phyloP scores from a whole-genome alignment of 495 filamentous ascomycete genomes.

The Penicillium psychrofluorescens region DNA sequence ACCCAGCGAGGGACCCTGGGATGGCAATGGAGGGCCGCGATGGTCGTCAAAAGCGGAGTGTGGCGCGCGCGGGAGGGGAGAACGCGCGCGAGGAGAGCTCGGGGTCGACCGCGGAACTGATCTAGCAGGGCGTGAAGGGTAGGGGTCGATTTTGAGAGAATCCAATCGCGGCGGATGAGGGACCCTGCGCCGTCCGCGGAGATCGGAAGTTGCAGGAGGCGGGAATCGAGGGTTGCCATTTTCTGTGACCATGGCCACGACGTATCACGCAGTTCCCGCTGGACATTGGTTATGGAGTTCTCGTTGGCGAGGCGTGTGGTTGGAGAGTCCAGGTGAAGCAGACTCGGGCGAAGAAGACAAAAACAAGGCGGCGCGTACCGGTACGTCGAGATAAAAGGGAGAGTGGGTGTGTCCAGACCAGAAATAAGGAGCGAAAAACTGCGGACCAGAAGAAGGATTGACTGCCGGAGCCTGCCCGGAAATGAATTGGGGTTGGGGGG shows the following conservation, averaged over 20 bases:
- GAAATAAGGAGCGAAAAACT: no score
- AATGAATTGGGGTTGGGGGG: no score
- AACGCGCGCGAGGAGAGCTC: slow-evolving; percentile 20
- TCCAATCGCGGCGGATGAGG: slow-evolving; percentile 28
- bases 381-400: no score
- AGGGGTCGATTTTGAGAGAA: slow-evolving; percentile 26
- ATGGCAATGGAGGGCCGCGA: slow-evolving; percentile 21
- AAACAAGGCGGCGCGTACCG: no score
- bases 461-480: no score
- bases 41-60: slow-evolving; percentile 15
- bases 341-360: no score
- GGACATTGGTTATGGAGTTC: slow-evolving; percentile 34
- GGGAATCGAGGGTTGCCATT: slow-evolving; percentile 34
- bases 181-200: slow-evolving; percentile 26
- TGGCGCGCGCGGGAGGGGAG: slow-evolving; percentile 18
- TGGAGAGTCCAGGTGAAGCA: no score
- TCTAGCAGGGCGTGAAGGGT: slow-evolving; percentile 18
- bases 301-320: no score
- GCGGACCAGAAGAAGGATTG: no score
- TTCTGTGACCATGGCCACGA: slow-evolving; percentile 47
- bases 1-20: slow-evolving; percentile 16
- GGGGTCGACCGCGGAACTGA: slow-evolving; percentile 15
- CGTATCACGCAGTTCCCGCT: slow-evolving; percentile 32
- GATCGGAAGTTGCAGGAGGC: slow-evolving; percentile 27
- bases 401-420: no score